A percentile compares a stretch with the other conserved stretches of the same genome.
These are phyloP conservation scores for Elsinoe fawcettii DNA, from an alignment of 2,329 filamentous ascomycete genomes.

Conservation along the genomic window DNA sequence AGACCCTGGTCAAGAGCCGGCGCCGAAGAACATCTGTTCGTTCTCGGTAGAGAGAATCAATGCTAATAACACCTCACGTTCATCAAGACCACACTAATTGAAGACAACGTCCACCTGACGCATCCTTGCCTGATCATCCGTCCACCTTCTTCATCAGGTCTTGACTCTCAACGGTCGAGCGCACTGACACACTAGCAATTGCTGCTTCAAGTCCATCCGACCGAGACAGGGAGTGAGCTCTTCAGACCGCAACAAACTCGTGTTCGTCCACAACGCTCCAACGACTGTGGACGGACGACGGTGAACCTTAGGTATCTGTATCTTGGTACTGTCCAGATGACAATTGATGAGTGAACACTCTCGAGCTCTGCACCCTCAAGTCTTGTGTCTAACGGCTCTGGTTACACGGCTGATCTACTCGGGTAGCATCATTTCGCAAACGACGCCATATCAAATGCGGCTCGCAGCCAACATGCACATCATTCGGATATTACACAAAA, in stretches of 20 bases:
- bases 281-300: background rate
- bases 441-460: too few relatives aligned
- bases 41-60: too few relatives aligned
- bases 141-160: background rate
- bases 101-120: background rate
- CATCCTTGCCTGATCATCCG: background rate
- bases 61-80: too few relatives aligned
- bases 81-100: background rate
- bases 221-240: background rate
- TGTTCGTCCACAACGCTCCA: background rate
- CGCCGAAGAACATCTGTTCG: too few relatives aligned
- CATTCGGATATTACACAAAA: too few relatives aligned
- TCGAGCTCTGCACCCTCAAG: too few relatives aligned
- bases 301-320: background rate
- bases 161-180: background rate
- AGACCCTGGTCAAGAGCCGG: too few relatives aligned
- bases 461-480: too few relatives aligned
- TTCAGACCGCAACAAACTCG: background rate
- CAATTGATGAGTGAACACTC: background rate
- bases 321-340: background rate
- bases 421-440: too few relatives aligned
- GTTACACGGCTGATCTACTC: too few relatives aligned
- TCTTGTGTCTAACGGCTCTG: too few relatives aligned
- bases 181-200: background rate
- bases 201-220: background rate